Base-by-base conservation (phyloP, 306 rosid genomes). In the Citrullus colocynthis region DNA sequence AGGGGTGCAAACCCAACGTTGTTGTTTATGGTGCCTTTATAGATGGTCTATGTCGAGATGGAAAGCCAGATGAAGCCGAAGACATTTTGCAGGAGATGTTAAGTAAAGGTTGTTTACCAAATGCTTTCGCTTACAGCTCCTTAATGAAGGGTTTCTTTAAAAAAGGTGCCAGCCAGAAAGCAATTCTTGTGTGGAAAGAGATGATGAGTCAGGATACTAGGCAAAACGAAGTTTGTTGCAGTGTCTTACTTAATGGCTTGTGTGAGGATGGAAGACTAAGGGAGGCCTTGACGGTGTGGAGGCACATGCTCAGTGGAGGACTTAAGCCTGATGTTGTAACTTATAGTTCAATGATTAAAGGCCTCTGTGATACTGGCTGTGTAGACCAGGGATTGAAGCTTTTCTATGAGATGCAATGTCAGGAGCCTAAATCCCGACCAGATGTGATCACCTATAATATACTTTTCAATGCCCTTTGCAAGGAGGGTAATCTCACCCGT, bases 291-390 rank as follows among this genome's bases (percentile, higher is more conserved):
- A 92, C 88, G 91, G 84, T 89, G 76, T 92, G 97, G 97, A 89
- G 86, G 83, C 92, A 95, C 79, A 92, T 92, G 87, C 73, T 95
- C 82, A 84, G 91, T 32, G 83, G 85, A 83, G 97, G 97, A 78
- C 80, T 85, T 62, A 92, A 88, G 86, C 90, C 87, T 72, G 98
- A 95, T 84, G 96, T 90, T 74, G 91, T 95, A 85, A 92, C 93
- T 80, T 95, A 90, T 83, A 95, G 93, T 83, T 92, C 97, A 64
- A 86, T 95, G 97, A 95, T 95, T 88, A 89, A 89, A 75, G 97
- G 97, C 67, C 90, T 92, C 65, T 95, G 98, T 81, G 88, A 85
- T 59, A 85, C 89, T 60, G 86, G 89, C 71, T 85, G 80, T 76
- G 84, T 90, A 59, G 98, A 87, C 59, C 88, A 89, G 83, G 97